Percentiles rank a stretch among this genome's conserved stretches.
Conservation (phyloP, 1,284 basidiomycete species). For the Sanghuangporus baumii region DNA sequence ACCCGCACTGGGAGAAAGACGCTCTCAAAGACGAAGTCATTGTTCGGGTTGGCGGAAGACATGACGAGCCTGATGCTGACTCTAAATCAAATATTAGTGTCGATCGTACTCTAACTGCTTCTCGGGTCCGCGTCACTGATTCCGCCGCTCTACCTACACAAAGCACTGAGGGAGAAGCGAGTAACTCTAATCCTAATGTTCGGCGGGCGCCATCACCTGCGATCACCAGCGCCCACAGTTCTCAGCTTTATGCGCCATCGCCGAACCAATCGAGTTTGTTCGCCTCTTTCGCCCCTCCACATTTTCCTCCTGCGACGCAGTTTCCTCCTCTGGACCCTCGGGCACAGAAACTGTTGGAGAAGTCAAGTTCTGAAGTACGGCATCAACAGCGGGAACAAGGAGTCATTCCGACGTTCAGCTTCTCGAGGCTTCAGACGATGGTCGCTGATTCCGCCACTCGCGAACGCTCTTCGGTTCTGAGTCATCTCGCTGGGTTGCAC, state of each 20-base stretch:
- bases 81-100: background rate
- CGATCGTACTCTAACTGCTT: background rate
- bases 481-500: background rate
- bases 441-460: background rate
- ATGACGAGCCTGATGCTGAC: background rate
- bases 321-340: constrained; percentile 1
- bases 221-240: background rate
- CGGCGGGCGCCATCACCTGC: background rate
- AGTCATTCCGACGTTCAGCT: background rate
- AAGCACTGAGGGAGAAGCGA: background rate
- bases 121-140: background rate
- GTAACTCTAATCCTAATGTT: background rate
- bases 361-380: background rate
- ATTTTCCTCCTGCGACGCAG: constrained; percentile 1
- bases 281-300: background rate
- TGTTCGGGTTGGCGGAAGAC: background rate
- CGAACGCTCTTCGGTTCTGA: background rate
- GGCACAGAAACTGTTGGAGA: background rate
- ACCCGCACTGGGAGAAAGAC: constrained; percentile 5
- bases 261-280: background rate
- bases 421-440: background rate
- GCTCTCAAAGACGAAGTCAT: background rate
- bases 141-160: background rate
- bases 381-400: background rate
- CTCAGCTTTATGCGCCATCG: background rate